Evolutionary conservation across 1,284 basidiomycete genomes (phyloP).

Genomic region (Pascua sp.): DNA sequence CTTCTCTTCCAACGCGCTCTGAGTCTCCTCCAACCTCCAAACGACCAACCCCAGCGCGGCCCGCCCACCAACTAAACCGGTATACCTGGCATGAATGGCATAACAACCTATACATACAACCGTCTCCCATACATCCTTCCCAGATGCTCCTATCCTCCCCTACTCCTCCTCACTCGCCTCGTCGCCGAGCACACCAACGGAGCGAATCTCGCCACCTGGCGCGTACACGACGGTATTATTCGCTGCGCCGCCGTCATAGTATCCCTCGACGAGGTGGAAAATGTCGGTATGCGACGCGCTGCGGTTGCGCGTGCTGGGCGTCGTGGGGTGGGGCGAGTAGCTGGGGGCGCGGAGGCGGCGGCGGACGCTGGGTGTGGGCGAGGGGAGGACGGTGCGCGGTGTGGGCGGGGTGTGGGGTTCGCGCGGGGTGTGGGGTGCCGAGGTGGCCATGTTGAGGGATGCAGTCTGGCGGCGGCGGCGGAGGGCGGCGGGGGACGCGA

Average conservation of each 20-base stretch:
- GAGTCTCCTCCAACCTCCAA: not conserved
- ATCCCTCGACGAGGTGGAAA: slow-evolving; percentile 43
- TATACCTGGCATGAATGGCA: no score
- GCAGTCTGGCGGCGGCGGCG: slow-evolving; percentile 26
- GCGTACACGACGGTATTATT: slow-evolving; percentile 47
- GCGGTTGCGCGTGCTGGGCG: slow-evolving; percentile 37
- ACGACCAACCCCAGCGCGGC: not conserved
- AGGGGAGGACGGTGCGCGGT: slow-evolving; percentile 15
- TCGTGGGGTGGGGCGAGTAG: slow-evolving; percentile 20
- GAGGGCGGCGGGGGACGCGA: slow-evolving; percentile 2
- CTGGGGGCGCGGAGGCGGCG: slow-evolving; percentile 31
- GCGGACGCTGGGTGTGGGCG: slow-evolving; percentile 31
- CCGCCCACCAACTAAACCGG: not conserved
- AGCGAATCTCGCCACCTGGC: slow-evolving; percentile 38
- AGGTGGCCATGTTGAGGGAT: slow-evolving; percentile 4
- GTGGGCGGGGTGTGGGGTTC: slow-evolving; percentile 20
- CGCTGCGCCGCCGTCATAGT: slow-evolving; percentile 45
- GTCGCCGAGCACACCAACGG: slow-evolving; percentile 40
- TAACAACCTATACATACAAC: not conserved
- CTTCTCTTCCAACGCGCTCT: no score
- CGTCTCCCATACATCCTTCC: not conserved
- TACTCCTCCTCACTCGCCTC: slow-evolving; percentile 13
- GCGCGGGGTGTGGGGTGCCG: not conserved
- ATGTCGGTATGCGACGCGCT: slow-evolving; percentile 45
- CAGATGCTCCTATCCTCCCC: not conserved